Percentiles rank a stretch among this genome's conserved stretches.
phyloP scores from a whole-genome alignment of 2,329 filamentous ascomycete genomes.

The Cladosporium cucumerinum region DNA sequence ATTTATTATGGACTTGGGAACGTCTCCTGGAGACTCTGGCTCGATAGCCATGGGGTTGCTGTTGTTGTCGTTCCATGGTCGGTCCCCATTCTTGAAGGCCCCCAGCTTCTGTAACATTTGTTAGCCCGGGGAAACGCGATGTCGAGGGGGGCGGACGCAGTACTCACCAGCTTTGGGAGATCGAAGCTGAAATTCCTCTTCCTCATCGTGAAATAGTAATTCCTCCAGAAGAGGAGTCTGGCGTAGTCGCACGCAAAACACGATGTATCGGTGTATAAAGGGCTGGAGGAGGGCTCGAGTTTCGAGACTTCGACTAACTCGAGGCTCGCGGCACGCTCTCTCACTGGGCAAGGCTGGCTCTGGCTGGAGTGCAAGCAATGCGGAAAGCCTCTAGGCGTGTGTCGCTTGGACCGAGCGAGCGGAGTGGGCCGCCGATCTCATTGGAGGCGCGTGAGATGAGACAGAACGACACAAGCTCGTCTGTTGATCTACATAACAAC shows the following conservation, averaged over 20 bases:
- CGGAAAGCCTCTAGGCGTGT: constrained; percentile 1
- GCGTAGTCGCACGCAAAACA: constrained; percentile 3
- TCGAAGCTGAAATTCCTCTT: constrained; percentile 46
- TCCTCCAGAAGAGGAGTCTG: constrained; percentile 2
- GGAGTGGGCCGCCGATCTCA: constrained; percentile 1
- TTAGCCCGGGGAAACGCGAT: constrained; percentile 4
- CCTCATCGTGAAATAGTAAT: constrained; percentile 27
- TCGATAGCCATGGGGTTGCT: constrained; percentile 24
- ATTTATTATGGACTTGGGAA: constrained; percentile 42
- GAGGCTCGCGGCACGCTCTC: not conserved
- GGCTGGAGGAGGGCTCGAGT: constrained; percentile 3
- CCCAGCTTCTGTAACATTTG: constrained; percentile 27
- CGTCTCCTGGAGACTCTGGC: constrained; percentile 37
- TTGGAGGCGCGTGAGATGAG: constrained; percentile 8
- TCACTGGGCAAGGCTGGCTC: not conserved
- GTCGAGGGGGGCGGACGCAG: not conserved
- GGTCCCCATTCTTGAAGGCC: constrained; percentile 25
- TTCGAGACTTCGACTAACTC: not conserved
- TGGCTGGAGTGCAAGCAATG: constrained; percentile 5
- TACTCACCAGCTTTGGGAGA: constrained; percentile 39
- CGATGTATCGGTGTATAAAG: constrained; percentile 3
- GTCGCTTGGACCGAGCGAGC: constrained; percentile 1
- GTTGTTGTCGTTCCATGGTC: constrained; percentile 30
- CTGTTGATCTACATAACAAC: constrained; percentile 9
- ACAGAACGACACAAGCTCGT: constrained; percentile 5